Evolutionary conservation across 441 rosid genomes (phyloP), one percentile per base, ranked within the genome.

Genomic region (Geranium incanum): DNA sequence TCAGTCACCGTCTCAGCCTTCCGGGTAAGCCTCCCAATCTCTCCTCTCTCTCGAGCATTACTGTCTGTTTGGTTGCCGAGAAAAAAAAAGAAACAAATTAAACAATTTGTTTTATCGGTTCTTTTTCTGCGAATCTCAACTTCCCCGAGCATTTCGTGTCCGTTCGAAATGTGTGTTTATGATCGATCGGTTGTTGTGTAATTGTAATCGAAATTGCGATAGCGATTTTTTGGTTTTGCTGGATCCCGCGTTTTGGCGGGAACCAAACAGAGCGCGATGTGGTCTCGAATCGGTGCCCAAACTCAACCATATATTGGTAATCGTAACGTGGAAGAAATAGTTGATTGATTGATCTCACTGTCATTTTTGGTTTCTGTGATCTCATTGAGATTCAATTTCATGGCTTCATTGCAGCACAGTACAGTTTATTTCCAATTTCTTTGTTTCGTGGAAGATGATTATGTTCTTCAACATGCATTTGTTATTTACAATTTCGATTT

Each of bases 1-100:
- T 71, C 81, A 88, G 21, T 94, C 98, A 21, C 97, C 93, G 68
- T 91, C 98, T 52, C 97, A 90, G 68, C 97, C 98, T 67, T 94
- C 97, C 62, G 97, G 97, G 98, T 94, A 84, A 84, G 45, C 73
- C 43, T 41, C 18, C 55, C 60, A 21, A n/a, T 66, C 59, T 48
- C 69, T 52, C 36, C 39, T 9, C 66, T 50, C 36, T 3, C 9
- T 4, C 43, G 43, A 5, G 0, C 43, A 5, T 39, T 39, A 39
- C 52, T n/a, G 52, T n/a, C 52, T 36, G 23, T 19, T 74, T 65
- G 70, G 4, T 57, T 38, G 52, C 59, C 15, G 43, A 38, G 8
- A 37, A 59, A 15, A 8, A 13, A 8, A 8, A 28, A 5, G 16
- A 8, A 2, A 6, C 12, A 45, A 1, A 11, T 45, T 9, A 2